Percentiles rank a stretch among this genome's conserved stretches.
Evolutionary conservation across 306 rosid genomes (phyloP).

Genomic region (Alnus rubra): DNA sequence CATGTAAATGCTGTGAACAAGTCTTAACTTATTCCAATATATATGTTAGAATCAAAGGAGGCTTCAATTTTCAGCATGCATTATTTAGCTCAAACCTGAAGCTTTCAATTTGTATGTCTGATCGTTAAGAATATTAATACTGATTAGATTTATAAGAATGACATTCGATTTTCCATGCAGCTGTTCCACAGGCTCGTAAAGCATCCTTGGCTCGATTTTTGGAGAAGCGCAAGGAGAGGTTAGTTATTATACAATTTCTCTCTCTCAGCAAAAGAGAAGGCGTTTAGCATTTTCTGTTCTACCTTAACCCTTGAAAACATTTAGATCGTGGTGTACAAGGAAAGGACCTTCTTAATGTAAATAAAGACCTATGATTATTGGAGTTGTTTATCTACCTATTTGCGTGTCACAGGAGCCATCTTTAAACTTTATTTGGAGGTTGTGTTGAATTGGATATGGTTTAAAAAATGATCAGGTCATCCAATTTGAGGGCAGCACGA

Average conservation of each 20-base stretch:
- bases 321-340: neutral
- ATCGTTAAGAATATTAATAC: constrained; percentile 11
- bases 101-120: neutral
- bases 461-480: neutral
- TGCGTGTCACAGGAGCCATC: neutral
- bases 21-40: neutral
- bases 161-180: constrained; percentile 32
- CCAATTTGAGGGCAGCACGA: neutral
- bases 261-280: neutral
- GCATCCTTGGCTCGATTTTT: constrained; percentile 90
- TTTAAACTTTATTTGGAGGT: neutral
- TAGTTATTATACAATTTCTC: constrained; percentile 6
- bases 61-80: neutral
- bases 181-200: constrained; percentile 91
- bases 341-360: neutral
- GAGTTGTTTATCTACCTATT: neutral
- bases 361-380: neutral
- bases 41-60: neutral
- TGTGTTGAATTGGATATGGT: neutral
- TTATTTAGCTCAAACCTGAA: neutral
- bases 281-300: constrained; percentile 2
- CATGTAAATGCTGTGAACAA: neutral
- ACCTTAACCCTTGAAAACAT: neutral
- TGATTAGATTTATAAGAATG: constrained; percentile 19
- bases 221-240: constrained; percentile 97